A percentile compares a stretch with the other conserved stretches of the same genome.
phyloP scores from a whole-genome alignment of 179 eudicot genomes.

The Beta macrorhiza region DNA sequence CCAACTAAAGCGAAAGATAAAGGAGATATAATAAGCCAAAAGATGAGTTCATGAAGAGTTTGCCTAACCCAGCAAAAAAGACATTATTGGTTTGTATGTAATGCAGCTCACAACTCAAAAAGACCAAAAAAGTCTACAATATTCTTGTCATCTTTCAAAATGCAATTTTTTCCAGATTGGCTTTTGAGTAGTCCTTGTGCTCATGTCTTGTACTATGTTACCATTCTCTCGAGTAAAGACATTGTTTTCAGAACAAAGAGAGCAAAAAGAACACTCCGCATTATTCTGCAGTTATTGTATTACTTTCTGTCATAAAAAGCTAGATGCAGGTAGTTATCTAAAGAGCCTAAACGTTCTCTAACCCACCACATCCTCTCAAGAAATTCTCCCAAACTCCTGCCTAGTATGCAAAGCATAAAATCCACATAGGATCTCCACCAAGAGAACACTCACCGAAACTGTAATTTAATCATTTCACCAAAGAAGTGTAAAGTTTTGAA shows the following conservation, averaged over 20 bases:
- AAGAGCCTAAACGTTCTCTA: not conserved
- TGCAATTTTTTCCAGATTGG: not conserved
- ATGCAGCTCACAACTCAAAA: not conserved
- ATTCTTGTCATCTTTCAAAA: not conserved
- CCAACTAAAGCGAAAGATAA: not conserved
- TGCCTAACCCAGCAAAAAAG: slow-evolving; percentile 2
- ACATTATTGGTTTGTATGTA: not conserved
- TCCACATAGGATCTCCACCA: not conserved
- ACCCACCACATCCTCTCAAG: not conserved
- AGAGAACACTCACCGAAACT: not conserved
- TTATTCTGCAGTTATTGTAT: not conserved
- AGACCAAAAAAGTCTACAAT: not conserved
- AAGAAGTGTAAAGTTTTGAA: not conserved
- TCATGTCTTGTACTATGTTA: not conserved
- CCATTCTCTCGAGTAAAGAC: not conserved
- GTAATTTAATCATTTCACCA: not conserved
- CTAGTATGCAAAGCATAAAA: not conserved
- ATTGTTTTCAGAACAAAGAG: not conserved
- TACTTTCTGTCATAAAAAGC: not conserved
- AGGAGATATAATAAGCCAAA: not conserved
- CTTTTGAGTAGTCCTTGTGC: not conserved
- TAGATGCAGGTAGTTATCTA: not conserved
- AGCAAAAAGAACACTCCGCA: not conserved
- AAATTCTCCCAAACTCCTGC: not conserved
- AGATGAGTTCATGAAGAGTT: not conserved